phyloP scores from a whole-genome alignment of 305 asterid species.

The Lippia alba region DNA sequence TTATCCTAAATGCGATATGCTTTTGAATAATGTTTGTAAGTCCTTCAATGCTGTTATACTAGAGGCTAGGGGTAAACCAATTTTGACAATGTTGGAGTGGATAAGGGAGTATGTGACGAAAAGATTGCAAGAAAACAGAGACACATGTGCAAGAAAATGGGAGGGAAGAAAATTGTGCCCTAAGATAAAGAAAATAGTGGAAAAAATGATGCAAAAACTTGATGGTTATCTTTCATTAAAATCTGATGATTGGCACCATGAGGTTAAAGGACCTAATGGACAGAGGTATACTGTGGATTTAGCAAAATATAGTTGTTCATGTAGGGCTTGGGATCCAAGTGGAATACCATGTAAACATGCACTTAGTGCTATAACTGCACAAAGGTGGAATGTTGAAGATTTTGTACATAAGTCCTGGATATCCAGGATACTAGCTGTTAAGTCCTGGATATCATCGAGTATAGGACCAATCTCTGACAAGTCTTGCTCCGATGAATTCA shows the following conservation, averaged over 20 bases:
- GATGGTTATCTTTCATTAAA: not conserved
- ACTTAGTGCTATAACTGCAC: no score
- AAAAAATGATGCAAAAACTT: not conserved
- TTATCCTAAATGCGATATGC: not conserved
- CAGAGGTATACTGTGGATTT: not conserved
- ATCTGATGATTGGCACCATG: not conserved
- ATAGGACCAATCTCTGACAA: no score
- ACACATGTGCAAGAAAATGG: not conserved
- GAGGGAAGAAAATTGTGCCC: not conserved
- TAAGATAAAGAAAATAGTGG: not conserved
- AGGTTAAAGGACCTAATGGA: not conserved
- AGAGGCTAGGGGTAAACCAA: not conserved
- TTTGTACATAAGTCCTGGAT: no score
- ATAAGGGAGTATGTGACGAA: not conserved
- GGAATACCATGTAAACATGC: not conserved
- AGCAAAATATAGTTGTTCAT: not conserved
- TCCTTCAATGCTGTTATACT: not conserved
- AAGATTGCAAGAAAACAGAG: not conserved
- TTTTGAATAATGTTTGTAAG: not conserved
- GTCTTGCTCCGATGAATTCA: no score
- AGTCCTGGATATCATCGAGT: no score
- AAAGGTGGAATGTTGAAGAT: no score
- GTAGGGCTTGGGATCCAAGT: not conserved
- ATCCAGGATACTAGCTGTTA: no score
- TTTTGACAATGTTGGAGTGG: not conserved